Conservation (phyloP, 2,329 filamentous ascomycete genomes). For the Trichoderma brevicompactum region DNA sequence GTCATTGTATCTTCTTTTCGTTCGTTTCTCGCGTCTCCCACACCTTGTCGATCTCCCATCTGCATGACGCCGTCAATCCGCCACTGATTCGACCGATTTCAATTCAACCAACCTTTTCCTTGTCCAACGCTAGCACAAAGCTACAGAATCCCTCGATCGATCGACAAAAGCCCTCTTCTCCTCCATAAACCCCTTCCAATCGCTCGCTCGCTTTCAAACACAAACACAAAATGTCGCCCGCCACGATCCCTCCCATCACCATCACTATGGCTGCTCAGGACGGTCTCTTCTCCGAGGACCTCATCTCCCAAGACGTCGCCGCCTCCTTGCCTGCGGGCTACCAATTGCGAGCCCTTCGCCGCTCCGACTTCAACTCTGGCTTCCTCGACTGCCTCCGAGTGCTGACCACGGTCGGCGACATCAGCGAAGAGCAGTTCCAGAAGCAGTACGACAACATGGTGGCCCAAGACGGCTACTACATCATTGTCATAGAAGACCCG, state of each 20-base stretch:
- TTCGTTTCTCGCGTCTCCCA: no score
- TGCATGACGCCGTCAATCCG: neutral
- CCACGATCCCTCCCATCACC: slow-evolving; percentile 14
- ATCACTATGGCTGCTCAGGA: slow-evolving; percentile 35
- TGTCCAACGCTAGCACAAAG: neutral
- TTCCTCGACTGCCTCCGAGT: slow-evolving; percentile 92
- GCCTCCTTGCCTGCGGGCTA: slow-evolving; percentile 79
- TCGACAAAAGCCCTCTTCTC: neutral
- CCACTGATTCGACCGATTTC: neutral
- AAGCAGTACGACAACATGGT: slow-evolving; percentile 83
- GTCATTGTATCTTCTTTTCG: neutral
- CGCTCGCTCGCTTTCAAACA: slow-evolving; percentile 1
- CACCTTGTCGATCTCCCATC: neutral
- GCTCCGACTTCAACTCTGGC: slow-evolving; percentile 75
- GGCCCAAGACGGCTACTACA: slow-evolving; percentile 76
- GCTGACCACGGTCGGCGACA: slow-evolving; percentile 89
- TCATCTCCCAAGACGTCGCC: slow-evolving; percentile 77
- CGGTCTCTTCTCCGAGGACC: slow-evolving; percentile 75
- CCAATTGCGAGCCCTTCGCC: slow-evolving; percentile 77
- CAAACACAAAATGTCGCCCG: slow-evolving; percentile 13
- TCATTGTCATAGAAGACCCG: slow-evolving; percentile 82
- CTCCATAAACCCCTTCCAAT: neutral
- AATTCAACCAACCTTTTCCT: neutral
- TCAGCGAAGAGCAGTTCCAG: slow-evolving; percentile 74
- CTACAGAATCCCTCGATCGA: slow-evolving; percentile 1